Percentiles rank a stretch among this genome's conserved stretches.
These are phyloP conservation scores for Aspergillus quadrilineatus DNA, from an alignment of 2,329 filamentous ascomycete species.

Conservation along the genomic window DNA sequence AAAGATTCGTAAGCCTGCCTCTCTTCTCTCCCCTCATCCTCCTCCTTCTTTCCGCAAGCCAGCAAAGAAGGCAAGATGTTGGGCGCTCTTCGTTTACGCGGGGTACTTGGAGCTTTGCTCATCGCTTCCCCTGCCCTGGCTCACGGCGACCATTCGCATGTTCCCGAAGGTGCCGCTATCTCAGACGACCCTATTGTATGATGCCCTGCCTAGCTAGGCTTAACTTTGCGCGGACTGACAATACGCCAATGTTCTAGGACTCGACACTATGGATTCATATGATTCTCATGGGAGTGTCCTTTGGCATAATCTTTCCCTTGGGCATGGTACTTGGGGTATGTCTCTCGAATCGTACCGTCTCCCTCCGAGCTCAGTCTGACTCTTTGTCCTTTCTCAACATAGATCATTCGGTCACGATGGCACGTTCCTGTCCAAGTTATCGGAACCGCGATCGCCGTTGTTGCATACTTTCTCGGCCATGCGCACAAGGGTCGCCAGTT, in stretches of 20 bases:
- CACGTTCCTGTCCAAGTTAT: constrained; percentile 85
- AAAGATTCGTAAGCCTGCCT: constrained; percentile 7
- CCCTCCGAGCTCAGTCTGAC: constrained; percentile 2
- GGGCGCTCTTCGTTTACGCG: constrained; percentile 18
- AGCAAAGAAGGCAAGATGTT: constrained; percentile 15
- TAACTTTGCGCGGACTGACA: constrained; percentile 9
- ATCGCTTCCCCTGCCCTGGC: constrained; percentile 36
- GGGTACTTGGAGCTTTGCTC: constrained; percentile 28
- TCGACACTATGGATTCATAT: constrained; percentile 92
- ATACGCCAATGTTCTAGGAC: constrained; percentile 52
- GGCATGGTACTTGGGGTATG: constrained; percentile 91
- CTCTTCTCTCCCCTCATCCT: constrained; percentile 1
- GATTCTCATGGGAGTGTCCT: constrained; percentile 78
- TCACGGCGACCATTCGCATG: constrained; percentile 57
- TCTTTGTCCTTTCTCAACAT: constrained; percentile 12
- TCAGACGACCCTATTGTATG: constrained; percentile 73
- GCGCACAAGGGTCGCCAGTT: constrained; percentile 88
- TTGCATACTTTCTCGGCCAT: constrained; percentile 90
- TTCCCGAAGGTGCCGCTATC: constrained; percentile 67
- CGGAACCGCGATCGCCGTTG: constrained; percentile 70
- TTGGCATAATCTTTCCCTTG: constrained; percentile 87
- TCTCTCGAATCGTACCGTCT: background rate
- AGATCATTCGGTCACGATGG: constrained; percentile 89
- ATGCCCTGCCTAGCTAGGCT: background rate
- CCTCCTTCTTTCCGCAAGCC: background rate